Percentiles rank a stretch among this genome's conserved stretches.
Conservation (phyloP, 148 eudicot genomes). For the Rhododendron griersonianum region DNA sequence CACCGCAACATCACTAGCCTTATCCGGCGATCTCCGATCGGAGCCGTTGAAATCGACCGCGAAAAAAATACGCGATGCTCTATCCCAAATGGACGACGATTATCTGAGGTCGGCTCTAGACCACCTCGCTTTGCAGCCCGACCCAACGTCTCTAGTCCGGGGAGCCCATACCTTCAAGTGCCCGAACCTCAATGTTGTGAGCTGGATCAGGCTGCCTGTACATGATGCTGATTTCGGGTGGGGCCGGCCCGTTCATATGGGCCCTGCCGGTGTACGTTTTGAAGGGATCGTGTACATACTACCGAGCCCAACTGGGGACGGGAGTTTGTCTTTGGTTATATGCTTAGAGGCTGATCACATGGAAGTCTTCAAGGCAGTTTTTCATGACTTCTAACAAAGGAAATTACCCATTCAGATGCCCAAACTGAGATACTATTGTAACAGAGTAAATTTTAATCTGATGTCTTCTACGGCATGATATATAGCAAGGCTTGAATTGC, state of each 20-base stretch:
- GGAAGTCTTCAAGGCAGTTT: not conserved
- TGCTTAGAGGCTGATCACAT: not conserved
- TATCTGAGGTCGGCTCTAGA: constrained; percentile 7
- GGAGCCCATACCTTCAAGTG: not conserved
- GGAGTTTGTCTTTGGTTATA: not conserved
- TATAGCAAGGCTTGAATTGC: too few species aligned
- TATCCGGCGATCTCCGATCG: constrained; percentile 16
- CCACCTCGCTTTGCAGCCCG: not conserved
- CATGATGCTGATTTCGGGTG: constrained; percentile 11
- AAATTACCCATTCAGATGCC: not conserved
- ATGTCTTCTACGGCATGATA: too few species aligned
- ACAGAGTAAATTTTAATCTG: too few species aligned
- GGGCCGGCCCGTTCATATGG: not conserved
- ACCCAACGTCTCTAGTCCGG: not conserved
- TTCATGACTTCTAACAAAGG: not conserved
- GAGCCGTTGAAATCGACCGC: constrained; percentile 5
- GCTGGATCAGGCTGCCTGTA: not conserved
- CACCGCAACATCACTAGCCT: not conserved
- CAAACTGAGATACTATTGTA: too few species aligned
- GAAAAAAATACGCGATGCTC: constrained; percentile 16
- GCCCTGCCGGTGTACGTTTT: not conserved
- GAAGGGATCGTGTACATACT: constrained; percentile 2
- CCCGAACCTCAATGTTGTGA: constrained; percentile 6
- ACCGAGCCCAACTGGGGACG: not conserved
- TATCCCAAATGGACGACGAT: not conserved